Percentiles rank a stretch among this genome's conserved stretches.
Evolutionary conservation across 352 stramenopile species (phyloP).

Genomic region (Elongisporangium prolatum): DNA sequence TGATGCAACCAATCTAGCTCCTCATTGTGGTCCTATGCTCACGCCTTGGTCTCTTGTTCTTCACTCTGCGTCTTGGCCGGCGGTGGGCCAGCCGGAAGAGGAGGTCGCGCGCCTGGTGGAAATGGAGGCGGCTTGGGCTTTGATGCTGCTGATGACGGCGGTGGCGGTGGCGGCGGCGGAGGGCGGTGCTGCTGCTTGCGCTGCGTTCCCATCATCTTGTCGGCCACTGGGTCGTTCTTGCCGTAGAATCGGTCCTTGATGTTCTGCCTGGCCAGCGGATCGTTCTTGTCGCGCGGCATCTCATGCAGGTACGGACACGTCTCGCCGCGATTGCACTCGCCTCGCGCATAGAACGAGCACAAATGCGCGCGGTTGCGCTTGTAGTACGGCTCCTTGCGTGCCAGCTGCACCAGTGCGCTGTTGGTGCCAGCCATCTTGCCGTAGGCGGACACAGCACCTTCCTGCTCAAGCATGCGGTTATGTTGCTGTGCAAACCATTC

Average conservation of each 20-base stretch:
- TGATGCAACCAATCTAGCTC: background rate
- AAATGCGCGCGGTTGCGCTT: slow-evolving; percentile 90
- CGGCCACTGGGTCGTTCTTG: slow-evolving; percentile 91
- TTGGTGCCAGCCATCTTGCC: slow-evolving; percentile 72
- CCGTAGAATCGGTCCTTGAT: slow-evolving; percentile 94
- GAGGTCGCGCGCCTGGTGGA: slow-evolving; percentile 53
- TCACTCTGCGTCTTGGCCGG: slow-evolving; percentile 16
- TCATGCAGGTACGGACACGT: slow-evolving; percentile 95
- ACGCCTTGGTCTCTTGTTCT: slow-evolving; percentile 26
- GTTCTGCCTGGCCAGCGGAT: slow-evolving; percentile 94
- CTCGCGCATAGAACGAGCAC: slow-evolving; percentile 94
- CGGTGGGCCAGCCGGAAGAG: slow-evolving; percentile 52
- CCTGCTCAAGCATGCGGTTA: slow-evolving; percentile 89
- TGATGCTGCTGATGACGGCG: slow-evolving; percentile 15
- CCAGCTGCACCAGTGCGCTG: slow-evolving; percentile 80
- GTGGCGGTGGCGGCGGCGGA: slow-evolving; percentile 26
- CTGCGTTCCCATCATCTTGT: slow-evolving; percentile 78
- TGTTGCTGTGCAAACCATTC: slow-evolving; percentile 94
- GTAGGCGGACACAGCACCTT: slow-evolving; percentile 83
- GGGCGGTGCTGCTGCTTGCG: slow-evolving; percentile 18
- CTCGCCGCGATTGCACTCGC: slow-evolving; percentile 91
- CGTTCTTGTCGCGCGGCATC: slow-evolving; percentile 90
- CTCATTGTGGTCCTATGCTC: slow-evolving; percentile 6
- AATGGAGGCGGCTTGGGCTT: slow-evolving; percentile 58
- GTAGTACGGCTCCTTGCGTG: slow-evolving; percentile 87